Conservation (phyloP, 1,139 yeast genomes). For the Schwanniomyces etchellsii region DNA sequence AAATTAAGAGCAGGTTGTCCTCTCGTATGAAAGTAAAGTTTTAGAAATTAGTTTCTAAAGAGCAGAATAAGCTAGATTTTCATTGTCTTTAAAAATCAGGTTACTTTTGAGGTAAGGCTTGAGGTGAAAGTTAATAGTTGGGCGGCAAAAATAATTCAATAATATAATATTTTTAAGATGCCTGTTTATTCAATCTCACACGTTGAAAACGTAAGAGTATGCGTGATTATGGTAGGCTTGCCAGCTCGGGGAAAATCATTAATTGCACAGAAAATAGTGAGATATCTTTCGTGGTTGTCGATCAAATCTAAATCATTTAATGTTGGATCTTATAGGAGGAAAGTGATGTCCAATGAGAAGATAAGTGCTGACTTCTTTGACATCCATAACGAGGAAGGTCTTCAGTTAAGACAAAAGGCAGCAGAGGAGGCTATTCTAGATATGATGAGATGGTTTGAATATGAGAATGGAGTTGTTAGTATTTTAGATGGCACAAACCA, state of each 20-base stretch:
- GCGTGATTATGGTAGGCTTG: conserved; percentile 73
- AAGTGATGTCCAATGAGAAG: conserved; percentile 28
- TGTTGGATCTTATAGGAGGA: conserved; percentile 80
- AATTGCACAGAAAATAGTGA: conserved; percentile 76
- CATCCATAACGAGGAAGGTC: conserved; percentile 58
- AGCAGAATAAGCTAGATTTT: no score
- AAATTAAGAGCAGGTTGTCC: no score
- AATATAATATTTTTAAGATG: no score
- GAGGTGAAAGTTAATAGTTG: no score
- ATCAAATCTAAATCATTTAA: conserved; percentile 84
- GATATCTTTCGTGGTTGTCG: conserved; percentile 89
- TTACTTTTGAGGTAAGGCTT: no score
- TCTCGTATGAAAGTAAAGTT: no score
- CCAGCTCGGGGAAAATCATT: conserved; percentile 76
- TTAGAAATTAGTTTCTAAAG: no score
- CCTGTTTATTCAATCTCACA: conserved; percentile 73
- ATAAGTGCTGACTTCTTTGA: conserved; percentile 72
- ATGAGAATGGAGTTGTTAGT: conserved; percentile 83
- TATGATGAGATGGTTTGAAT: conserved; percentile 81
- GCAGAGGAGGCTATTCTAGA: conserved; percentile 71
- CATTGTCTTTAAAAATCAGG: no score
- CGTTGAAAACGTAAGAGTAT: conserved; percentile 63
- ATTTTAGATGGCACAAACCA: conserved; percentile 84
- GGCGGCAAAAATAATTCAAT: no score
- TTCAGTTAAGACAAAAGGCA: conserved; percentile 59